Evolutionary conservation across 2,329 filamentous ascomycete species (phyloP).

Genomic region (Epichloe sibirici): DNA sequence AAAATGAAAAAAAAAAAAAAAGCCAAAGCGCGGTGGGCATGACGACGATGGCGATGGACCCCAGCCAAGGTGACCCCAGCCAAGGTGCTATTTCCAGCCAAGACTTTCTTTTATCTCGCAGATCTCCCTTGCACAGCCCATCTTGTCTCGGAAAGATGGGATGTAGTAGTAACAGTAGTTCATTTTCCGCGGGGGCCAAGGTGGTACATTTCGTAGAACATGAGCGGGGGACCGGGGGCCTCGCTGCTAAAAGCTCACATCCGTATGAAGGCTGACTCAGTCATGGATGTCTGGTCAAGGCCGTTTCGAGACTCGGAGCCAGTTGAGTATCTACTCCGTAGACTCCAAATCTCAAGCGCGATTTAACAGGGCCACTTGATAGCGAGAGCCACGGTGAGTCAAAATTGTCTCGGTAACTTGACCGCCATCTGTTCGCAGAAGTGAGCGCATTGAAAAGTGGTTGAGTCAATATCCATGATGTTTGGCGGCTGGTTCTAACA

Average conservation of each 20-base stretch:
- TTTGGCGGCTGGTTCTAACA: too few species aligned
- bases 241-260: neutral
- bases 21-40: neutral
- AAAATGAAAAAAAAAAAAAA: too few species aligned
- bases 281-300: neutral
- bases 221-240: neutral
- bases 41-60: neutral
- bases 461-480: too few species aligned
- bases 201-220: neutral
- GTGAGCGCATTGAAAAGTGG: too few species aligned
- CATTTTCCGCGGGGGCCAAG: neutral
- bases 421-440: too few species aligned
- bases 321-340: neutral
- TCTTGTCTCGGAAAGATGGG: constrained; percentile 1
- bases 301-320: neutral
- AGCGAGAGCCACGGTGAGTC: neutral
- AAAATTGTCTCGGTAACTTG: neutral
- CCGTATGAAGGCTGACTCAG: neutral
- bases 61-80: neutral
- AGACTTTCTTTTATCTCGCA: constrained; percentile 1
- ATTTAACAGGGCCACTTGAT: neutral
- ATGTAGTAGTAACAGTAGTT: neutral
- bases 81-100: neutral
- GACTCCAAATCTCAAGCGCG: neutral
- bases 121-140: neutral